phyloP scores from a whole-genome alignment of 768 basidiomycete species.

The Hydnum rufescens region DNA sequence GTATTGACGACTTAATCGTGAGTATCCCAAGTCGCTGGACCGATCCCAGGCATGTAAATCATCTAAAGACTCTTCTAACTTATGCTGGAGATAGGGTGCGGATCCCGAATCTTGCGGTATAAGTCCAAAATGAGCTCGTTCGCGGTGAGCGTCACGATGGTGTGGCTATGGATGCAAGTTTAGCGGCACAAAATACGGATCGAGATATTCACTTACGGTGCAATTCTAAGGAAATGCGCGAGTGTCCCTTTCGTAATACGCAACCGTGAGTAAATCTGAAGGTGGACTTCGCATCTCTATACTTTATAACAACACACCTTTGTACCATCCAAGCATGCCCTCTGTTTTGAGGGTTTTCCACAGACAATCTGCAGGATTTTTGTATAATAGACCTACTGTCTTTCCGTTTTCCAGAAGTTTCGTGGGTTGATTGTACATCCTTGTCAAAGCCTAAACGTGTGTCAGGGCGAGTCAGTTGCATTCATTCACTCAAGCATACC shows the following conservation, averaged over 20 bases:
- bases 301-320: slow-evolving; percentile 30
- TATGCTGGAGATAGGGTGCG: too few relatives aligned
- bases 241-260: slow-evolving; percentile 45
- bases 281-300: neutral
- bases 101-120: neutral
- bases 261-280: neutral
- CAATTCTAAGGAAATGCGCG: slow-evolving; percentile 83
- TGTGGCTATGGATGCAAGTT: slow-evolving; percentile 16
- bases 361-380: slow-evolving; percentile 84
- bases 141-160: slow-evolving; percentile 77
- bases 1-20: too few relatives aligned
- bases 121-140: slow-evolving; percentile 23
- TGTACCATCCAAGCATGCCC: slow-evolving; percentile 89
- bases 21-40: too few relatives aligned
- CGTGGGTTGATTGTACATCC: slow-evolving; percentile 94
- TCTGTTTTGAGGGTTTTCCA: slow-evolving; percentile 90
- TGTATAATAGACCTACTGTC: slow-evolving; percentile 59
- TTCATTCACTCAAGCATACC: slow-evolving; percentile 25
- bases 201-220: slow-evolving; percentile 35
- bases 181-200: neutral
- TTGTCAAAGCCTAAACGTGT: slow-evolving; percentile 42
- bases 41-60: too few relatives aligned
- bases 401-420: slow-evolving; percentile 47
- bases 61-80: too few relatives aligned
- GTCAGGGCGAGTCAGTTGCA: slow-evolving; percentile 5